Evolutionary conservation across 345 rosid genomes (phyloP).

Genomic region (Excoecaria cochinchinensis): DNA sequence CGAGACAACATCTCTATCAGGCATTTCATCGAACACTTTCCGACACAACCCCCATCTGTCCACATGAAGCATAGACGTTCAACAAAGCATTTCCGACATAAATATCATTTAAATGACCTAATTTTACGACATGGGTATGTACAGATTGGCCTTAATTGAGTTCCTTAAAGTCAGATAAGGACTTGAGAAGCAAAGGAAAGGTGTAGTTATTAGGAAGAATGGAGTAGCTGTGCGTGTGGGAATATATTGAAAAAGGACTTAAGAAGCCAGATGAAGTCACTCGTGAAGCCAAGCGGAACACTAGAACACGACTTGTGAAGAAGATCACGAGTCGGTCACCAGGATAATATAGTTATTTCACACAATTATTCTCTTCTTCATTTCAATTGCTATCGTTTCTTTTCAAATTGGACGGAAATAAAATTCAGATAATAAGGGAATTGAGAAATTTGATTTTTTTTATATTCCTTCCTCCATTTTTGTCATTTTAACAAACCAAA

Average conservation of each 20-base stretch:
- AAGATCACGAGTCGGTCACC: no score
- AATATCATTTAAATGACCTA: conserved; percentile 43
- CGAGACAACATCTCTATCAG: conserved; percentile 52
- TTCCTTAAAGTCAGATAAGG: conserved; percentile 40
- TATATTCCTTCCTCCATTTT: no score
- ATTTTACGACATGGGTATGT: conserved; percentile 47
- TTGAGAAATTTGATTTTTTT: no score
- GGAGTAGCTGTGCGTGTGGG: conserved; percentile 34
- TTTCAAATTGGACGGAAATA: no score
- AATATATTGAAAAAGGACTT: conserved; percentile 39
- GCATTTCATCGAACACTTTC: conserved; percentile 52
- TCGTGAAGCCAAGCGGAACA: no score
- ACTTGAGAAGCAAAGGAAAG: conserved; percentile 57
- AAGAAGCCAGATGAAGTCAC: no score
- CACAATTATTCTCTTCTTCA: no score
- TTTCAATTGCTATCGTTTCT: no score
- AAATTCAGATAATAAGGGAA: no score
- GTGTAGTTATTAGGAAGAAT: conserved; percentile 46
- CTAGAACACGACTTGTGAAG: no score
- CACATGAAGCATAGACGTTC: conserved; percentile 39
- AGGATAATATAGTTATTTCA: no score
- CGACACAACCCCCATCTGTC: conserved; percentile 36
- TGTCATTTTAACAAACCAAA: no score
- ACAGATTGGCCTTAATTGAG: conserved; percentile 33
- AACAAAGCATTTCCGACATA: conserved; percentile 46